Conservation (phyloP, 768 basidiomycete genomes). For the Boletales sp. region DNA sequence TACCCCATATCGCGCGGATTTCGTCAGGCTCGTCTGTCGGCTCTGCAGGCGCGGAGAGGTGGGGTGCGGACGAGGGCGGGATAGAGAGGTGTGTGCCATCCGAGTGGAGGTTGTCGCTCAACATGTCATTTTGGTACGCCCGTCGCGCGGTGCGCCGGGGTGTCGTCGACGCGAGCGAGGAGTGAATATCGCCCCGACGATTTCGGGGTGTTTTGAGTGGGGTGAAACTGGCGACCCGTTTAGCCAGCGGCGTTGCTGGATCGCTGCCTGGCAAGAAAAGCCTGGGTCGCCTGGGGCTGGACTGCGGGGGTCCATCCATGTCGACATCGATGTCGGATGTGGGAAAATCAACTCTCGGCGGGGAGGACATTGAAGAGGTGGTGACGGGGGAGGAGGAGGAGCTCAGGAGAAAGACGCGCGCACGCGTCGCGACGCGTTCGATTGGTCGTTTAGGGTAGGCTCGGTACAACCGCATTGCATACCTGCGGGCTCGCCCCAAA, state of each 20-base stretch:
- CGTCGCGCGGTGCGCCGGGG: slow-evolving; percentile 19
- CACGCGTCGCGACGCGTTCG: slow-evolving; percentile 55
- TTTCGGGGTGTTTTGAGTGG: slow-evolving; percentile 45
- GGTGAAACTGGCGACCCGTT: slow-evolving; percentile 26
- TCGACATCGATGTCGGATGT: slow-evolving; percentile 52
- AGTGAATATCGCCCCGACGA: slow-evolving; percentile 26
- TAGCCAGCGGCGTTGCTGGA: slow-evolving; percentile 46
- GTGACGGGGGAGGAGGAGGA: background rate
- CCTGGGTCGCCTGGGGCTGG: slow-evolving; percentile 12
- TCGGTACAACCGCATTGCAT: background rate
- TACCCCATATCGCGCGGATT: slow-evolving; percentile 95
- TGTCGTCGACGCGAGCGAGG: slow-evolving; percentile 33
- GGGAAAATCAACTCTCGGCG: slow-evolving; percentile 61
- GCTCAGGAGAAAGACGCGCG: slow-evolving; percentile 14
- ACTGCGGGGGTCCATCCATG: slow-evolving; percentile 39
- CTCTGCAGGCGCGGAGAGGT: slow-evolving; percentile 57
- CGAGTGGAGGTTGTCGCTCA: slow-evolving; percentile 44
- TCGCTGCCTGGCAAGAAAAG: slow-evolving; percentile 32
- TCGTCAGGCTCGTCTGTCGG: slow-evolving; percentile 77
- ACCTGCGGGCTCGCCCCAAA: background rate
- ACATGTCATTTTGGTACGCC: slow-evolving; percentile 18
- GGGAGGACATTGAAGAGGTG: slow-evolving; percentile 51
- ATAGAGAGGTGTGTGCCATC: slow-evolving; percentile 57
- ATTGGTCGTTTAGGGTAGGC: slow-evolving; percentile 48
- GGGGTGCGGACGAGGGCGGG: slow-evolving; percentile 52